Evolutionary conservation across 768 basidiomycete genomes (phyloP).

Genomic region (Russula compacta): DNA sequence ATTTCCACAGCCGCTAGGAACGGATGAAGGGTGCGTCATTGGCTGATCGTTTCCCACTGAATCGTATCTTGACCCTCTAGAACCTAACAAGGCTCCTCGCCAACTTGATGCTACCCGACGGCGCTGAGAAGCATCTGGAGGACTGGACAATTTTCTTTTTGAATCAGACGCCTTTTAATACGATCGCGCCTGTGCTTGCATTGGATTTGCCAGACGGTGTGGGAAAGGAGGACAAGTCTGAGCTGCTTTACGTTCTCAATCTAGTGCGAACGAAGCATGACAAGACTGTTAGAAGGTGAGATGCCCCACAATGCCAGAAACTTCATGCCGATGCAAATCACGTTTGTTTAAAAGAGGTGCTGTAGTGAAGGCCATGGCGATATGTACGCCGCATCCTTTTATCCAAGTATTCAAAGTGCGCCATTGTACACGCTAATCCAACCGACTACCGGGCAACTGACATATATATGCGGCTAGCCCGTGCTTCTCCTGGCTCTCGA

Average conservation of each 20-base stretch:
- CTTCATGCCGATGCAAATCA: neutral
- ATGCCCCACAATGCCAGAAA: neutral
- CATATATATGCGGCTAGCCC: slow-evolving; percentile 44
- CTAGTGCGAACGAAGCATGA: slow-evolving; percentile 89
- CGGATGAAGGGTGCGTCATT: slow-evolving; percentile 77
- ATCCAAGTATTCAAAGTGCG: slow-evolving; percentile 92
- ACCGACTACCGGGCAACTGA: neutral
- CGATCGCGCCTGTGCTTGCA: slow-evolving; percentile 73
- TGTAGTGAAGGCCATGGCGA: slow-evolving; percentile 88
- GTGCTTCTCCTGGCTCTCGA: slow-evolving; percentile 89
- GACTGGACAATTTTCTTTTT: slow-evolving; percentile 99
- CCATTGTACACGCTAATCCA: neutral
- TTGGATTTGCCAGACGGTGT: slow-evolving; percentile 42
- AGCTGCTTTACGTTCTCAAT: slow-evolving; percentile 81
- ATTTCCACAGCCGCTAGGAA: slow-evolving; percentile 89
- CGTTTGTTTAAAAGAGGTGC: slow-evolving; percentile 64
- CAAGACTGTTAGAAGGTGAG: slow-evolving; percentile 67
- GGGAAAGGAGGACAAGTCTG: slow-evolving; percentile 28
- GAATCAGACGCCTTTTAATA: slow-evolving; percentile 87
- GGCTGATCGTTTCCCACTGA: neutral
- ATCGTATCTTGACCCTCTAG: neutral
- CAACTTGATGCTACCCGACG: slow-evolving; percentile 97
- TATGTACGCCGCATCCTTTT: slow-evolving; percentile 87
- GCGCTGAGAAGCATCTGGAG: slow-evolving; percentile 87
- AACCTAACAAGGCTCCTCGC: slow-evolving; percentile 63